These are phyloP conservation scores for Dryas octopetala DNA, from an alignment of 306 rosid species.

Conservation along the genomic window DNA sequence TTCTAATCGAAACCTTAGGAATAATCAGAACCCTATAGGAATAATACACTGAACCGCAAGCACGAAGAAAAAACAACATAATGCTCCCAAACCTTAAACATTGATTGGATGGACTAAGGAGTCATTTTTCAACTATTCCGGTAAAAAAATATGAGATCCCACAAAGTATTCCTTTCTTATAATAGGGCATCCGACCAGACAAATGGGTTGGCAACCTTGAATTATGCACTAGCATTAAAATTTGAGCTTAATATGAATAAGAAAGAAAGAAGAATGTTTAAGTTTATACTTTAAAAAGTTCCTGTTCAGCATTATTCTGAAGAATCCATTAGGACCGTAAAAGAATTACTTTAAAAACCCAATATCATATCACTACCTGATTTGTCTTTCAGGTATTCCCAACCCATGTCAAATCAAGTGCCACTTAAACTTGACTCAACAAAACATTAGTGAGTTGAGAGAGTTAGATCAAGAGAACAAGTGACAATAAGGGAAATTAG, in stretches of 20 bases:
- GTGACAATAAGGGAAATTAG: too few species aligned
- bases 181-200: background rate
- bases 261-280: background rate
- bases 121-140: background rate
- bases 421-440: background rate
- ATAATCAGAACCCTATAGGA: too few species aligned
- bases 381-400: background rate
- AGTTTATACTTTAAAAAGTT: background rate
- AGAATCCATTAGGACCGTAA: background rate
- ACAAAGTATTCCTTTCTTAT: background rate
- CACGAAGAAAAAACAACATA: background rate
- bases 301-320: background rate
- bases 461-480: background rate
- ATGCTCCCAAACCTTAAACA: background rate
- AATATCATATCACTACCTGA: background rate
- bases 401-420: too few species aligned
- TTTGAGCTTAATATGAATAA: background rate
- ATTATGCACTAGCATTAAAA: background rate
- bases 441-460: background rate
- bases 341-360: background rate
- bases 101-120: background rate
- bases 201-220: background rate
- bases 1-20: background rate
- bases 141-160: background rate
- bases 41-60: background rate